phyloP scores from a whole-genome alignment of 768 basidiomycete species.

The Gautieria morchelliformis region DNA sequence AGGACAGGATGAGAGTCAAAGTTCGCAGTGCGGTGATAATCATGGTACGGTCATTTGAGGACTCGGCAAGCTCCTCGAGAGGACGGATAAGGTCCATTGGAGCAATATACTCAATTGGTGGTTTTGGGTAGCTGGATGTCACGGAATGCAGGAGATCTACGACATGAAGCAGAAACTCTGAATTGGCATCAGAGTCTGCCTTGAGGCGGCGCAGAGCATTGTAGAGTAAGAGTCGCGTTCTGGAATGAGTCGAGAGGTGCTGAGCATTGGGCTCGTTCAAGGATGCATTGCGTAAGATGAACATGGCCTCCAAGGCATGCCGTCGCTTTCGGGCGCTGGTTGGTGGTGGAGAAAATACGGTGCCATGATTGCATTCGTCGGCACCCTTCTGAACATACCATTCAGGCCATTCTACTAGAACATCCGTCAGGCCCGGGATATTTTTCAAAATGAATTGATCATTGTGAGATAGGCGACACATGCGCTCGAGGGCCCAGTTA shows the following conservation, averaged over 20 bases:
- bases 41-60: constrained; percentile 63
- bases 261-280: constrained; percentile 56
- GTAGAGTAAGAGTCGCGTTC: constrained; percentile 57
- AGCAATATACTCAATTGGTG: constrained; percentile 15
- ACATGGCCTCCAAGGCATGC: constrained; percentile 78
- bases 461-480: constrained; percentile 71
- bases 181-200: constrained; percentile 51
- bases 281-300: constrained; percentile 79
- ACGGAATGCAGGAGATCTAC: constrained; percentile 65
- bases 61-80: constrained; percentile 43
- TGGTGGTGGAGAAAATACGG: constrained; percentile 48
- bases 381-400: constrained; percentile 66
- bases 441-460: constrained; percentile 64
- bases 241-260: constrained; percentile 47
- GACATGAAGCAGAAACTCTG: constrained; percentile 62
- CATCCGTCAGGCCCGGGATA: constrained; percentile 74
- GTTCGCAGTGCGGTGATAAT: constrained; percentile 56
- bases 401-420: constrained; percentile 82
- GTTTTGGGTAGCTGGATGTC: constrained; percentile 34
- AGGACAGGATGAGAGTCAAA: constrained; percentile 53
- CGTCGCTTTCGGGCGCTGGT: constrained; percentile 46
- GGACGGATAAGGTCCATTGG: constrained; percentile 44
- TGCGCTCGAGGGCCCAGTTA: constrained; percentile 81
- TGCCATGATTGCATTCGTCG: constrained; percentile 21
- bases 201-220: constrained; percentile 55